Percentiles rank a stretch among this genome's conserved stretches.
Evolutionary conservation across 768 basidiomycete genomes (phyloP).

Genomic region (Tulasnella sp.): DNA sequence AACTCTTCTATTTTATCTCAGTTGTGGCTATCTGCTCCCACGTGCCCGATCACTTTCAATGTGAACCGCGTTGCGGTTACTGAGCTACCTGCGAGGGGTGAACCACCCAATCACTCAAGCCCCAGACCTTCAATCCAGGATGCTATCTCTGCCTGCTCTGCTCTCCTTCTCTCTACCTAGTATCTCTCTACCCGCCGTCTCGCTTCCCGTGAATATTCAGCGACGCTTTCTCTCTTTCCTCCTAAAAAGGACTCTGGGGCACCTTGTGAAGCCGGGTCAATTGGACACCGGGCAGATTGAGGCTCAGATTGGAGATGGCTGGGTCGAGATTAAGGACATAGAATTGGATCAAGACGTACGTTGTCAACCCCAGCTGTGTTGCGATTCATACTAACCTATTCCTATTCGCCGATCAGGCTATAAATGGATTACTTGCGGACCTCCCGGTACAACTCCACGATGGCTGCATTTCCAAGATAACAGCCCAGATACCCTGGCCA

Average conservation of each 20-base stretch:
- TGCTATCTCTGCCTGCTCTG: not conserved
- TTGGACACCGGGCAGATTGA: slow-evolving; percentile 80
- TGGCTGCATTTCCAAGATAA: slow-evolving; percentile 64
- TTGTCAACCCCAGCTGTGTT: slow-evolving; percentile 19
- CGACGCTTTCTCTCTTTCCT: slow-evolving; percentile 83
- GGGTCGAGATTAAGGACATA: slow-evolving; percentile 74
- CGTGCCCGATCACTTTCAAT: too few relatives aligned
- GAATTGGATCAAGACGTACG: slow-evolving; percentile 66
- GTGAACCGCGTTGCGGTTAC: too few relatives aligned
- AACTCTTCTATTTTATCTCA: too few relatives aligned
- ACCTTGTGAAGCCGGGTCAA: slow-evolving; percentile 80
- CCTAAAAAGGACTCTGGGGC: slow-evolving; percentile 71
- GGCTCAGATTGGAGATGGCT: slow-evolving; percentile 85
- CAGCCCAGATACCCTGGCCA: slow-evolving; percentile 74
- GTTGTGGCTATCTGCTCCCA: too few relatives aligned
- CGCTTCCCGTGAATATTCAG: slow-evolving; percentile 50
- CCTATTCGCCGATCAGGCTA: slow-evolving; percentile 41
- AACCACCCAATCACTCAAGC: too few relatives aligned
- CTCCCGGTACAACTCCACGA: slow-evolving; percentile 58
- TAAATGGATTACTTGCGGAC: slow-evolving; percentile 55
- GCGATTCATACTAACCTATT: slow-evolving; percentile 11
- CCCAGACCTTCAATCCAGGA: not conserved
- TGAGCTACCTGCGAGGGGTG: too few relatives aligned
- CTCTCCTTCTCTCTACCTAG: slow-evolving; percentile 19
- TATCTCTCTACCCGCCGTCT: slow-evolving; percentile 28